phyloP scores from a whole-genome alignment of 352 stramenopile species.

The Globisporangium spinosum region DNA sequence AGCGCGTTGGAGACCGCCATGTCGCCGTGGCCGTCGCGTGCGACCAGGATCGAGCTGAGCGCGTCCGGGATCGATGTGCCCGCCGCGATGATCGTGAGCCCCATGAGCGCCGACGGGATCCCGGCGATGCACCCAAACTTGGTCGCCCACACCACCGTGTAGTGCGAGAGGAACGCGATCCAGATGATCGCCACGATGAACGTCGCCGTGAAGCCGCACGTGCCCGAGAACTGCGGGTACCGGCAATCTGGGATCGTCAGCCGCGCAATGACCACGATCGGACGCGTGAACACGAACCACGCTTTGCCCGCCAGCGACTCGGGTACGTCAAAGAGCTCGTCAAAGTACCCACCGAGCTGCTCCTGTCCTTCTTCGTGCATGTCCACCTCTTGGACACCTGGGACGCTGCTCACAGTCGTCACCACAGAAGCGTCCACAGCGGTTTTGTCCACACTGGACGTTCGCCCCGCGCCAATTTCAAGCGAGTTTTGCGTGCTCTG shows the following conservation, averaged over 20 bases:
- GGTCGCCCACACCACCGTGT: slow-evolving; percentile 55
- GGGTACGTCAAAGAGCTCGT: slow-evolving; percentile 47
- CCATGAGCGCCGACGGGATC: slow-evolving; percentile 71
- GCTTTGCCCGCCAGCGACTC: slow-evolving; percentile 39
- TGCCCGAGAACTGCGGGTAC: slow-evolving; percentile 51
- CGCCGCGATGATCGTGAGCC: slow-evolving; percentile 74
- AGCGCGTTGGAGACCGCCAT: slow-evolving; percentile 84
- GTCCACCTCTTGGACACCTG: background rate
- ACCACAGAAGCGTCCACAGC: background rate
- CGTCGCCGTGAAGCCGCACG: slow-evolving; percentile 41
- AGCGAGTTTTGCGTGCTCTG: slow-evolving; percentile 15
- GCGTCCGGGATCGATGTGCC: slow-evolving; percentile 75
- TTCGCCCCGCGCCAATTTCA: background rate
- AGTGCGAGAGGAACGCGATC: slow-evolving; percentile 75
- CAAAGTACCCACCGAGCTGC: slow-evolving; percentile 50
- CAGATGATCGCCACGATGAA: slow-evolving; percentile 69
- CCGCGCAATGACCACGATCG: slow-evolving; percentile 62
- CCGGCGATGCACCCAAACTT: slow-evolving; percentile 64
- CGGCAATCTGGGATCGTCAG: slow-evolving; percentile 73
- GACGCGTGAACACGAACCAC: slow-evolving; percentile 59
- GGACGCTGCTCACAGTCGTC: background rate
- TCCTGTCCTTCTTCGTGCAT: slow-evolving; percentile 20
- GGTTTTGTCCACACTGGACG: background rate
- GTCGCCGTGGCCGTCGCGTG: slow-evolving; percentile 72
- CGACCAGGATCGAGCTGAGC: slow-evolving; percentile 75